phyloP scores from a whole-genome alignment of 2,329 filamentous ascomycete species.

The Hypoxylon sp. region DNA sequence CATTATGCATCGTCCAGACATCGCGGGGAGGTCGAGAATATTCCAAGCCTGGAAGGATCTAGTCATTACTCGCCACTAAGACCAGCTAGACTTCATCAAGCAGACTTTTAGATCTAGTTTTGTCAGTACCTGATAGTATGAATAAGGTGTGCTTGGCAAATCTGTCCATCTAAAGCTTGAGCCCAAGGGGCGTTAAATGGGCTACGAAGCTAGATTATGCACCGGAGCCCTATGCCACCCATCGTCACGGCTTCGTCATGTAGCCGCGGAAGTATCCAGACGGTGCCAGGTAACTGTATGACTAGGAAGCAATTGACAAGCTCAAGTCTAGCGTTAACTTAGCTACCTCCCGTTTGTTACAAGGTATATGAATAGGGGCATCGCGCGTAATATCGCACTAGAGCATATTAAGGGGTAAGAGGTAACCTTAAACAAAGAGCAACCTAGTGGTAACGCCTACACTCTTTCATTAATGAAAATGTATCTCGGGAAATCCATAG shows the following conservation, averaged over 20 bases:
- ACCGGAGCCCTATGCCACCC: background rate
- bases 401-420: background rate
- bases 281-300: background rate
- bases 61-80: slow-evolving; percentile 31
- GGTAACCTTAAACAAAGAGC: background rate
- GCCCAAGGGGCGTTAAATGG: background rate
- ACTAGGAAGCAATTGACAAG: background rate
- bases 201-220: background rate
- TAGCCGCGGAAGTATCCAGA: slow-evolving; percentile 6
- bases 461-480: background rate
- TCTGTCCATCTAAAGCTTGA: background rate
- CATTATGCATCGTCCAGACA: slow-evolving; percentile 5
- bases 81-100: slow-evolving; percentile 9
- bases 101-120: background rate
- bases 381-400: background rate
- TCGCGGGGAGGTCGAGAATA: background rate
- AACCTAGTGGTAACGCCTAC: background rate
- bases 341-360: background rate
- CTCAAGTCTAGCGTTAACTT: background rate
- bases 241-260: slow-evolving; percentile 33
- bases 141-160: slow-evolving; percentile 6
- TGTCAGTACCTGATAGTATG: slow-evolving; percentile 1
- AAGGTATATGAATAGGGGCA: background rate
- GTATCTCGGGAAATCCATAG: background rate
- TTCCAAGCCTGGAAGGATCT: slow-evolving; percentile 1